Evolutionary conservation across 495 filamentous ascomycete genomes (phyloP).

Genomic region (Penicillium pancosmium): DNA sequence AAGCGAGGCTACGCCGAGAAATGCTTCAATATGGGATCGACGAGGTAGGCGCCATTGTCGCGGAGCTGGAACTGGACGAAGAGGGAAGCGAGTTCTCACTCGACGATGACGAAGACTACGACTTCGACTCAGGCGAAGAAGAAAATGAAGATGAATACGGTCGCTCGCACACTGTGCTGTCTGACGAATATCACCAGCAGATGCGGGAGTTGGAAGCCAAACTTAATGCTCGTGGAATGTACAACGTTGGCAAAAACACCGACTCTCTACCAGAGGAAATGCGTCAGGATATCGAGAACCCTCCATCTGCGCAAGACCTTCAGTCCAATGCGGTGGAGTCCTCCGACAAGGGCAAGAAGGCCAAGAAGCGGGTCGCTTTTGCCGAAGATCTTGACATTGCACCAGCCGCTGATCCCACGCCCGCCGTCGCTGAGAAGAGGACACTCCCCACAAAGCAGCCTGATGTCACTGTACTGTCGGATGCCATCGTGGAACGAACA

Average conservation of each 20-base stretch:
- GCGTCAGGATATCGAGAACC: constrained; percentile 33
- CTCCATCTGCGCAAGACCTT: constrained; percentile 22
- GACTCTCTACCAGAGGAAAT: constrained; percentile 37
- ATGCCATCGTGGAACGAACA: constrained; percentile 53
- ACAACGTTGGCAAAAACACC: constrained; percentile 54
- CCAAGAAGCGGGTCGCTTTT: constrained; percentile 78
- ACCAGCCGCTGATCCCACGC: constrained; percentile 33
- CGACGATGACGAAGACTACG: constrained; percentile 52
- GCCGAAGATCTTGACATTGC: constrained; percentile 75
- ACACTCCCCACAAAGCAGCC: constrained; percentile 40
- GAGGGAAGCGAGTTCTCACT: constrained; percentile 59
- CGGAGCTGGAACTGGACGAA: constrained; percentile 87
- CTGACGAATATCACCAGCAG: constrained; percentile 69
- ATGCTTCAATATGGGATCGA: constrained; percentile 90
- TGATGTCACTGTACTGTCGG: constrained; percentile 36
- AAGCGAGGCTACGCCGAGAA: constrained; percentile 77
- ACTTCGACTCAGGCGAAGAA: constrained; percentile 58
- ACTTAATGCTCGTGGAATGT: constrained; percentile 59
- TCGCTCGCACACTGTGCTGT: constrained; percentile 61
- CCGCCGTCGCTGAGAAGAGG: constrained; percentile 30
- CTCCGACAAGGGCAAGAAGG: constrained; percentile 33
- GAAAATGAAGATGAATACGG: constrained; percentile 71
- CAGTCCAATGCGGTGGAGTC: constrained; percentile 11
- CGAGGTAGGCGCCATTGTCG: constrained; percentile 87
- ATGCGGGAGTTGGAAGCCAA: constrained; percentile 85